Evolutionary conservation across 2,329 filamentous ascomycete genomes (phyloP).

Genomic region (Fusarium siculi): DNA sequence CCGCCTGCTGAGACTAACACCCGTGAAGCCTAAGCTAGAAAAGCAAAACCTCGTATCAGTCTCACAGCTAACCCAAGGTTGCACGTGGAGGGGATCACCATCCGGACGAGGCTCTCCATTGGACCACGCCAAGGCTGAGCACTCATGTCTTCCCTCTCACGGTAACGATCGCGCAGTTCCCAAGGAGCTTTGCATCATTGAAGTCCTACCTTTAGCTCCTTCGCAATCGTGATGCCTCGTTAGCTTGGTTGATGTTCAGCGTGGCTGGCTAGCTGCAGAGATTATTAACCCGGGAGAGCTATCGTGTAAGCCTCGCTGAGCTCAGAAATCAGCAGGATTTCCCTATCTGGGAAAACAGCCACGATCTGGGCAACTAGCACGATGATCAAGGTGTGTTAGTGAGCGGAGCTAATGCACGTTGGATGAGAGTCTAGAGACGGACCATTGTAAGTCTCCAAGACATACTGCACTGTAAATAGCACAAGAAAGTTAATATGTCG

Average conservation of each 20-base stretch:
- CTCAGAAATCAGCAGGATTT: constrained; percentile 1
- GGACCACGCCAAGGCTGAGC: constrained; percentile 17
- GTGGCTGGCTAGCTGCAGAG: background rate
- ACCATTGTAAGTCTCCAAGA: background rate
- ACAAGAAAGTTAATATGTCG: constrained; percentile 7
- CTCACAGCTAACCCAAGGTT: background rate
- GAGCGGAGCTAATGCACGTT: constrained; percentile 20
- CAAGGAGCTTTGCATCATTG: constrained; percentile 15
- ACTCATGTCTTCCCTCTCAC: background rate
- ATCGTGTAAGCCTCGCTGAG: constrained; percentile 4
- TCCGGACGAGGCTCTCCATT: constrained; percentile 11
- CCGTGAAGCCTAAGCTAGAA: background rate
- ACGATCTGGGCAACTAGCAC: background rate
- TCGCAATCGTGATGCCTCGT: background rate
- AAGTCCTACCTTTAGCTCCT: background rate
- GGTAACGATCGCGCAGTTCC: constrained; percentile 7
- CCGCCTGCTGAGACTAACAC: background rate
- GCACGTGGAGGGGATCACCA: constrained; percentile 4
- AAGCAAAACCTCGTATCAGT: constrained; percentile 12
- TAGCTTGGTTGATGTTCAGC: no score
- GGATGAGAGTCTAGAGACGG: background rate
- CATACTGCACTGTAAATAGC: constrained; percentile 5
- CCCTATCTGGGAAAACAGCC: constrained; percentile 9
- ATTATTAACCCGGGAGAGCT: background rate
- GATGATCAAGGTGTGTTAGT: background rate